These are phyloP conservation scores for Aspergillus chevalieri DNA, from an alignment of 2,329 filamentous ascomycete genomes.

Conservation along the genomic window DNA sequence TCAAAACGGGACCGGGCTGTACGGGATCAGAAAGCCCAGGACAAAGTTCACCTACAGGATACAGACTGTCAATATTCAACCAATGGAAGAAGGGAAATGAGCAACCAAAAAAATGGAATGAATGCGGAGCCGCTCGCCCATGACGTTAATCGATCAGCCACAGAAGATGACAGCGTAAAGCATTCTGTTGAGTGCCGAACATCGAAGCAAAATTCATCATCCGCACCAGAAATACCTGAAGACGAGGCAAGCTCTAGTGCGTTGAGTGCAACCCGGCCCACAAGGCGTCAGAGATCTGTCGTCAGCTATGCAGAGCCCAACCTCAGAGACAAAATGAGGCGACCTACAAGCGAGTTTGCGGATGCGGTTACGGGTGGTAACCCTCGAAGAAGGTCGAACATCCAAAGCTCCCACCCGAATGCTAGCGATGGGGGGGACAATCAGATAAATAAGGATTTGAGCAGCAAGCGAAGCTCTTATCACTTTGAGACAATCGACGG, in stretches of 20 bases:
- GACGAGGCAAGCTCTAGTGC: conserved; percentile 20
- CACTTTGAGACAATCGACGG: conserved; percentile 12
- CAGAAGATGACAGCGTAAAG: background rate
- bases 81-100: background rate
- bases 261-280: conserved; percentile 53
- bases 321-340: conserved; percentile 74
- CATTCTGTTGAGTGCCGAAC: background rate
- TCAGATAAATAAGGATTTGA: background rate
- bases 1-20: conserved; percentile 18
- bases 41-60: background rate
- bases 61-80: background rate
- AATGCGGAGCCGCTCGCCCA: background rate
- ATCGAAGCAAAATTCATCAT: background rate
- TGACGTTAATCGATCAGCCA: background rate
- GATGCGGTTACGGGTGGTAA: conserved; percentile 62
- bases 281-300: conserved; percentile 59
- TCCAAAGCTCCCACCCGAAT: conserved; percentile 38
- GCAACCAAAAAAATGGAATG: background rate
- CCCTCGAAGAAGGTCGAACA: conserved; percentile 42
- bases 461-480: conserved; percentile 3
- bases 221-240: background rate
- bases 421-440: conserved; percentile 21
- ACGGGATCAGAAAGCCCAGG: background rate
- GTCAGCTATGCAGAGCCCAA: conserved; percentile 81
- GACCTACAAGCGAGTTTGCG: conserved; percentile 68